These are phyloP conservation scores for Serendipita vermifera DNA, from an alignment of 768 basidiomycete genomes.

Conservation along the genomic window DNA sequence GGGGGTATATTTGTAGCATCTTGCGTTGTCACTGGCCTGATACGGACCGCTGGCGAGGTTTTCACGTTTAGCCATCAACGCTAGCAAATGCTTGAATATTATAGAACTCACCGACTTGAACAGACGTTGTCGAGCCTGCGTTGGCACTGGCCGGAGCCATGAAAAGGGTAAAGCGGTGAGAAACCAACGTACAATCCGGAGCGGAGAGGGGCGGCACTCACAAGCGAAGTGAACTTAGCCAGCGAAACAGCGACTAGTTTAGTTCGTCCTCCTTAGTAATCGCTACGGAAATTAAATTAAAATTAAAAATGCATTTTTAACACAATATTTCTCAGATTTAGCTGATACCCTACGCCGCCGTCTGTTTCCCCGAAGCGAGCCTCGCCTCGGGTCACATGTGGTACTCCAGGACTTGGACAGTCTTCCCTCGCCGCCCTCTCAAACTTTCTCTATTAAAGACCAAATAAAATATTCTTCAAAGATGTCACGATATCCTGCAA, in stretches of 20 bases:
- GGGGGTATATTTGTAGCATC: conserved; percentile 79
- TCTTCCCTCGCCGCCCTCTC: conserved; percentile 1
- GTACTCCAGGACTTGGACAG: no score
- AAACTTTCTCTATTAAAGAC: background rate
- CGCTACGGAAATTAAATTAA: no score
- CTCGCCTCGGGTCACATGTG: no score
- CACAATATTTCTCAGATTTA: no score
- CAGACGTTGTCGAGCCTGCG: conserved; percentile 48
- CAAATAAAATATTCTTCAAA: background rate
- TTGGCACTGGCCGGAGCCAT: conserved; percentile 1
- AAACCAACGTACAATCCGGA: background rate
- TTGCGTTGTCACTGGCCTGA: conserved; percentile 75
- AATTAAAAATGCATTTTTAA: no score
- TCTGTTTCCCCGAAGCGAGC: no score
- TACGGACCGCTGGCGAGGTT: conserved; percentile 55
- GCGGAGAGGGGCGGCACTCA: background rate
- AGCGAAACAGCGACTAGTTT: no score
- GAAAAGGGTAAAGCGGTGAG: background rate
- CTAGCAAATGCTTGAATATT: conserved; percentile 7
- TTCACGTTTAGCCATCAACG: conserved; percentile 1
- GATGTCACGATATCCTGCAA: conserved; percentile 7
- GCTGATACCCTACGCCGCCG: no score
- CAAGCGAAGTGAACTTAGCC: no score
- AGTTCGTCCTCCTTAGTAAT: no score
- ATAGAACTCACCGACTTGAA: conserved; percentile 77